Evolutionary conservation across 495 filamentous ascomycete genomes (phyloP), one percentile per base, ranked within the genome.

Genomic region (Aspergillus hancockii): DNA sequence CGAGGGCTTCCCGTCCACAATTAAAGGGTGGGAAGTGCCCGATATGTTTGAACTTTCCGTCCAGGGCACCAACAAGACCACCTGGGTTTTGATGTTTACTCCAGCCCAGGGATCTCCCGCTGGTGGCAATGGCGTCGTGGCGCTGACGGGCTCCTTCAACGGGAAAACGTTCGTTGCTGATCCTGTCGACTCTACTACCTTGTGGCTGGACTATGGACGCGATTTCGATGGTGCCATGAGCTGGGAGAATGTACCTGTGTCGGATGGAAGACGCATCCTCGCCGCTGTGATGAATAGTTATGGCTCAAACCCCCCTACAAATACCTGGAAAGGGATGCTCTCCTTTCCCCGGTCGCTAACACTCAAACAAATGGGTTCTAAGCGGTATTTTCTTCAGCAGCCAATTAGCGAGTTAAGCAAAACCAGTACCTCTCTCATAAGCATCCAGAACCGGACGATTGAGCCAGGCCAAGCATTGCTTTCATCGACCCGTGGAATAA

Each of bases 241-340:
- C 19, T 60, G 58, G 58, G 58, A 50, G 19, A 60, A 60, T 43
- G 51, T 60, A 1, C 58, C 51, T 30, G 18, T 28, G 8, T 25
- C 21, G 1, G 58, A 60, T 50, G 58, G 40, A 0, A 40, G 58
- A 7, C 40, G 40, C 12, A 55, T 60, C 7, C n/a, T 60, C 43
- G 58, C 58, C 2, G 2, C 58, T 2, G 21, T 60, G 13, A 40
- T 41, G 28, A 60, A 60, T 22, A 60, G 51, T 36, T 60, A 60
- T 41, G 58, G 58, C 3, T 18, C n/a, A 9, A 34, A 50, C 14
- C 58, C 58, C 8, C 58, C 58, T 8, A 60, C 58, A 16, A 55
- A 40, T 36, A 55, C 58, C 5, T 60, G 58, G 58, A 60, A 60
- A 8, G 52, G 58, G 12, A 55, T 60, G 58, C 51, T 60, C 30